Conservation (phyloP, 2,329 filamentous ascomycete genomes). For the Zymoseptoria pseudotritici region DNA sequence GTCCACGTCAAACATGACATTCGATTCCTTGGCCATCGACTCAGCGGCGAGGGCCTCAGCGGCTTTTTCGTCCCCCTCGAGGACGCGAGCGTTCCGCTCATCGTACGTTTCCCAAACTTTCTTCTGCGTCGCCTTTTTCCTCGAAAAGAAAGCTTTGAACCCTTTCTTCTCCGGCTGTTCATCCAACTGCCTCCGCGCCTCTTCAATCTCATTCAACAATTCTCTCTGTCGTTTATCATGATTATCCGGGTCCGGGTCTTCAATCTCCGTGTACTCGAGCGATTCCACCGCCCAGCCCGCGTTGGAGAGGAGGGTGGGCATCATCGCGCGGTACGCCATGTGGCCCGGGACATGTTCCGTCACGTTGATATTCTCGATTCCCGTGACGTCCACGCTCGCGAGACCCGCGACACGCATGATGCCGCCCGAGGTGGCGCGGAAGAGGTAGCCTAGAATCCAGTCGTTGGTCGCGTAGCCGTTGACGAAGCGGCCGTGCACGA, state of each 20-base stretch:
- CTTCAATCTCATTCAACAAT: constrained; percentile 93
- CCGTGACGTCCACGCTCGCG: constrained; percentile 68
- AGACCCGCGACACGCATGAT: constrained; percentile 84
- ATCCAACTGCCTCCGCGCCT: constrained; percentile 80
- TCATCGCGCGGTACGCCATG: constrained; percentile 91
- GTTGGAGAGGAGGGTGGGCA: constrained; percentile 78
- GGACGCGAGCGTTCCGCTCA: constrained; percentile 47
- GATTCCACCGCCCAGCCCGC: constrained; percentile 87
- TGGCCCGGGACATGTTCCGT: constrained; percentile 81
- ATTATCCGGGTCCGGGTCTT: constrained; percentile 93
- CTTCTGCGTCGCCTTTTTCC: constrained; percentile 68
- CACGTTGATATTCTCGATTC: constrained; percentile 82
- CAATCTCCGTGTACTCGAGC: constrained; percentile 92
- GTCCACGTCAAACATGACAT: constrained; percentile 87
- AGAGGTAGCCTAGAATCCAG: constrained; percentile 92
- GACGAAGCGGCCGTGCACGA: constrained; percentile 85
- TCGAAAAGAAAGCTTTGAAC: constrained; percentile 70
- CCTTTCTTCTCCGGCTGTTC: constrained; percentile 62
- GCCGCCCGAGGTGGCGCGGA: constrained; percentile 86
- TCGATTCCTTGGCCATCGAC: constrained; percentile 27
- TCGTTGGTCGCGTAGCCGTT: constrained; percentile 93
- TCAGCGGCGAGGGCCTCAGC: too few relatives aligned
- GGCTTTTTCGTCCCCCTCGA: constrained; percentile 37
- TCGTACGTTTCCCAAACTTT: constrained; percentile 95
- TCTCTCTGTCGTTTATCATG: constrained; percentile 81